Base-by-base conservation (phyloP, 768 basidiomycete species). In the Podaxis rugospora region DNA sequence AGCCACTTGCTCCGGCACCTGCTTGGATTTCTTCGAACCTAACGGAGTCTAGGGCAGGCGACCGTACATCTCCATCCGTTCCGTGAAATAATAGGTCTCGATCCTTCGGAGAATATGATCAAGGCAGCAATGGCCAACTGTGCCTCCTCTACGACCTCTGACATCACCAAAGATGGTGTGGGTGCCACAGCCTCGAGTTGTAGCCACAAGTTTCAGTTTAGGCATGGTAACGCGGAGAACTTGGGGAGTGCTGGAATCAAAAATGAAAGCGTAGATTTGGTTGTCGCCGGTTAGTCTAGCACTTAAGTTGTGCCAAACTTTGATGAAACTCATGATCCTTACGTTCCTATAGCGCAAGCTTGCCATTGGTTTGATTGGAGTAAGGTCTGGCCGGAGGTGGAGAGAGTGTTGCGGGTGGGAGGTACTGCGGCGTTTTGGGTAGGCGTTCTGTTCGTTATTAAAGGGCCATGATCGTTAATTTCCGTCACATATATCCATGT, bases 341-440 rank as follows among this genome's bases (percentile, higher is more conserved):
- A 23, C 18, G 32, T 16, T 27, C 44, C 28, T 27, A 61, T 18
- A 90, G 91, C 88, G 1, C 91, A 91, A 72, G 85, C 91, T 0
- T 83, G 83, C 2, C 92, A 93, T 68, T 92, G 91, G 90, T 93
- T 93, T 67, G 80, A 92, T 66, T 90, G 86, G 81, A 70, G 72
- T 5, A 83, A 80, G 65, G 77, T 88, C 5, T 93, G 90, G 89
- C 82, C 80, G 2, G 87, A 92, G 71, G 74, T 84, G 0, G 76
- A 78, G 10, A 77, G 88, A 2, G 79, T 89, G 6, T 72, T 93
- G 44, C 76, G 81, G 52, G 78, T 76, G 6, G 80, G 83, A 14
- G 92, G 90, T 2, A 86, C 83, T 1, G 84, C 84, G 10, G 89
- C 89, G 4, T 86, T 87, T 67, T 92, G 90, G 87, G 91, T 90